A percentile compares a stretch with the other conserved stretches of the same genome.
phyloP scores from a whole-genome alignment of 495 filamentous ascomycete species.

The Hyphodiscus hymeniophilus region DNA sequence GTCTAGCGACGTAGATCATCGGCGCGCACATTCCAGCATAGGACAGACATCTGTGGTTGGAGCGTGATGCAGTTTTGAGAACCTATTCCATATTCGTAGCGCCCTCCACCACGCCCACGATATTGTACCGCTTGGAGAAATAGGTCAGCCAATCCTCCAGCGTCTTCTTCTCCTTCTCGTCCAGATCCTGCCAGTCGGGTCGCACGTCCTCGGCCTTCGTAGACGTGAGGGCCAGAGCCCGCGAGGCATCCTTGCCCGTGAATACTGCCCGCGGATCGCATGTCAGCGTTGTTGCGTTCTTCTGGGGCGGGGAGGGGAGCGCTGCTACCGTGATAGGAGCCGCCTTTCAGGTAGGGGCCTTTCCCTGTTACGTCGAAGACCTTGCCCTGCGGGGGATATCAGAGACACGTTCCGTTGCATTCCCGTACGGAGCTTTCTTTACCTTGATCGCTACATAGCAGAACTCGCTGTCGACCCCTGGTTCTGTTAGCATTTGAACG shows the following conservation, averaged over 20 bases:
- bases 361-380: constrained; percentile 93
- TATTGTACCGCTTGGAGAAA: constrained; percentile 92
- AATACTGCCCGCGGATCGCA: too few species aligned
- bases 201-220: constrained; percentile 77
- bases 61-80: too few species aligned
- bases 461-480: constrained; percentile 54
- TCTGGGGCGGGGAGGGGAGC: neutral
- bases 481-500: constrained; percentile 16
- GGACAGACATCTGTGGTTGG: too few species aligned
- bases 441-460: constrained; percentile 92
- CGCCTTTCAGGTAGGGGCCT: constrained; percentile 71
- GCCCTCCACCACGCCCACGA: constrained; percentile 64
- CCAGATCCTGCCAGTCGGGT: constrained; percentile 77
- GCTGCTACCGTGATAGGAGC: constrained; percentile 68
- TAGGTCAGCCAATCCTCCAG: constrained; percentile 91
- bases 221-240: constrained; percentile 78
- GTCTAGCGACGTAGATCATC: too few species aligned
- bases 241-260: constrained; percentile 87
- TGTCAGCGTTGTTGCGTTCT: too few species aligned
- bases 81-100: constrained; percentile 4
- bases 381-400: constrained; percentile 47
- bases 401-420: constrained; percentile 4
- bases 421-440: neutral
- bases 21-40: too few species aligned
- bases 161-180: constrained; percentile 77